Evolutionary conservation across 2,329 filamentous ascomycete species (phyloP).

Genomic region (Cladosporium colombiae): DNA sequence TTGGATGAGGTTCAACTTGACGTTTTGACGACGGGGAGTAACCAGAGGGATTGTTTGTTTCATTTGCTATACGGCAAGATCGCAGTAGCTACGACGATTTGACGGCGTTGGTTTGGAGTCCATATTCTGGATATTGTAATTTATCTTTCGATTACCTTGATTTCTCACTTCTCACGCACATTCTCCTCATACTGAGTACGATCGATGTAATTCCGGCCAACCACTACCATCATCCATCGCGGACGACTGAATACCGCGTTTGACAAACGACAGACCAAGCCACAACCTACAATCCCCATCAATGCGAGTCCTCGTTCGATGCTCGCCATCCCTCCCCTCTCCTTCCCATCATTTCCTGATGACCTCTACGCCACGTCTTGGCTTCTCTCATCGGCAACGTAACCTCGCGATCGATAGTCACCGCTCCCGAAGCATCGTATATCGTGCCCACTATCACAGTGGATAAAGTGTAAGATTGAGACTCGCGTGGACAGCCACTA

Average conservation of each 20-base stretch:
- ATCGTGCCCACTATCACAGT: slow-evolving; percentile 4
- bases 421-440: neutral
- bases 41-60: slow-evolving; percentile 3
- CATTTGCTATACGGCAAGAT: neutral
- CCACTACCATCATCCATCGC: neutral
- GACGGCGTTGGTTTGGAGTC: slow-evolving; percentile 18
- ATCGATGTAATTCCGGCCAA: neutral
- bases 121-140: slow-evolving; percentile 16
- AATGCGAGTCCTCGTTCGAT: neutral
- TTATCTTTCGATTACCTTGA: neutral
- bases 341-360: neutral
- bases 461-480: neutral
- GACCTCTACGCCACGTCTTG: neutral
- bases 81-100: slow-evolving; percentile 10
- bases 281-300: neutral
- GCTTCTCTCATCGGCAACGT: neutral
- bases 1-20: neutral
- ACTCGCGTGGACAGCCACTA: neutral
- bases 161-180: neutral
- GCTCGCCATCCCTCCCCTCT: neutral
- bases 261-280: neutral
- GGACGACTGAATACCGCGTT: neutral
- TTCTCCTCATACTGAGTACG: neutral
- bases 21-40: slow-evolving; percentile 8
- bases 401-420: neutral